Percentiles rank a stretch among this genome's conserved stretches.
These are phyloP conservation scores for Ochromonas danica DNA, from an alignment of 108 stramenopile genomes.

Conservation along the genomic window DNA sequence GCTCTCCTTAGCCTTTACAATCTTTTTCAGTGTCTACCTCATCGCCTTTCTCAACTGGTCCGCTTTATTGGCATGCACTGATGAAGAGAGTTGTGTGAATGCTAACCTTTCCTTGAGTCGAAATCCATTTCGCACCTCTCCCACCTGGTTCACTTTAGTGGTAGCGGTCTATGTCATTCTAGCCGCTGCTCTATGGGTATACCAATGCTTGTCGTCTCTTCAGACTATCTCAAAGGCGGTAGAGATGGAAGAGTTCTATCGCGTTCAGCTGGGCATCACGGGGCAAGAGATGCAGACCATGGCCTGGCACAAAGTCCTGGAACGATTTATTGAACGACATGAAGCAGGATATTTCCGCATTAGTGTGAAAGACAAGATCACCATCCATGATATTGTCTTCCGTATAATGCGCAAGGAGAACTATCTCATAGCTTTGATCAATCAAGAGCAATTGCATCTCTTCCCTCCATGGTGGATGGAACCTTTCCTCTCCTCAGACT, in stretches of 20 bases:
- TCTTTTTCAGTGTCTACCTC: slow-evolving; percentile 65
- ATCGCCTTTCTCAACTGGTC: slow-evolving; percentile 82
- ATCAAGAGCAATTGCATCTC: slow-evolving; percentile 72
- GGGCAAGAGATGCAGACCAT: slow-evolving; percentile 40
- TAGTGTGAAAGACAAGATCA: slow-evolving; percentile 46
- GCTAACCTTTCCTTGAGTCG: slow-evolving; percentile 45
- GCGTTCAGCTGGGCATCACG: slow-evolving; percentile 41
- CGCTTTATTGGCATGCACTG: slow-evolving; percentile 67
- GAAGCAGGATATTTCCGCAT: slow-evolving; percentile 47
- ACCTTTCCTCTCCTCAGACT: neutral
- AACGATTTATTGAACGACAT: slow-evolving; percentile 43
- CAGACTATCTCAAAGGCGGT: slow-evolving; percentile 40
- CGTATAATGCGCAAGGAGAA: slow-evolving; percentile 92
- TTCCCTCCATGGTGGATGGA: slow-evolving; percentile 51
- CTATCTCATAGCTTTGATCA: slow-evolving; percentile 88
- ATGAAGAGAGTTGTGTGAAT: slow-evolving; percentile 73
- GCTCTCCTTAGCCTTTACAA: slow-evolving; percentile 76
- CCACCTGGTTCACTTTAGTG: slow-evolving; percentile 43
- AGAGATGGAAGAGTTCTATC: slow-evolving; percentile 52
- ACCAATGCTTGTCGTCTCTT: slow-evolving; percentile 55
- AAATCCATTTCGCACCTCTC: slow-evolving; percentile 36
- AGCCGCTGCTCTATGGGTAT: slow-evolving; percentile 62
- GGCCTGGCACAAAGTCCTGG: slow-evolving; percentile 42
- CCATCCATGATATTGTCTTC: slow-evolving; percentile 62
- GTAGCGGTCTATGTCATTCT: slow-evolving; percentile 54